Evolutionary conservation across 805 yeast genomes (phyloP).

Genomic region (Spathaspora sp.): DNA sequence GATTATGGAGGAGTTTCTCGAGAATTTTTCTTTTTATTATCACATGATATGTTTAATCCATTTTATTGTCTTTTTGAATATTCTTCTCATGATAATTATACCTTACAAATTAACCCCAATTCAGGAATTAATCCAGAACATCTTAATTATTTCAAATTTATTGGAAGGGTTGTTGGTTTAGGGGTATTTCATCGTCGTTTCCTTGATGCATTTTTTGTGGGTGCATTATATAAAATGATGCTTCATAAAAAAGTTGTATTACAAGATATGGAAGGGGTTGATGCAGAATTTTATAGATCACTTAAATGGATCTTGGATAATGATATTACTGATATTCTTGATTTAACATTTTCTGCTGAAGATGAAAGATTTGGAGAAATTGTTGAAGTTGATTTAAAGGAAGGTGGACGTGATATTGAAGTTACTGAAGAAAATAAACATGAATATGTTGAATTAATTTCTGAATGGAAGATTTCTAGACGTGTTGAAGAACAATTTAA

Average conservation of each 20-base stretch:
- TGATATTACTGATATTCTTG: constrained; percentile 79
- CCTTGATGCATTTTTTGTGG: constrained; percentile 96
- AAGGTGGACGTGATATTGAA: constrained; percentile 81
- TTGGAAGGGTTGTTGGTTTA: constrained; percentile 96
- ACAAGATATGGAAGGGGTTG: constrained; percentile 98
- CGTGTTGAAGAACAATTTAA: constrained; percentile 94
- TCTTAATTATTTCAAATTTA: constrained; percentile 93
- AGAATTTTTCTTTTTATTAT: constrained; percentile 92
- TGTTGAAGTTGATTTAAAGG: constrained; percentile 84
- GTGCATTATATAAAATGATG: constrained; percentile 98
- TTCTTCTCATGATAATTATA: constrained; percentile 96
- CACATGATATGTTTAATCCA: constrained; percentile 99
- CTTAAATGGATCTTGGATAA: constrained; percentile 94
- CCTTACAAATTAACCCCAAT: constrained; percentile 96
- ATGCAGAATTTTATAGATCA: constrained; percentile 92
- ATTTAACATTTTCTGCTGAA: constrained; percentile 81
- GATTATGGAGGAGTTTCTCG: constrained; percentile 99
- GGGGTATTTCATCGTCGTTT: constrained; percentile 98
- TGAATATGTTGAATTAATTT: constrained; percentile 90
- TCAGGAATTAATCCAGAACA: constrained; percentile 97
- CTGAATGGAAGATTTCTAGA: constrained; percentile 93
- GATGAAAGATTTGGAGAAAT: constrained; percentile 96
- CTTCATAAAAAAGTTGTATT: constrained; percentile 88
- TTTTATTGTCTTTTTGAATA: constrained; percentile 96
- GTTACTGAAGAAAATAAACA: constrained; percentile 93